These are phyloP conservation scores for Strobilomyces dryophilus DNA, from an alignment of 768 basidiomycete genomes.

Conservation along the genomic window DNA sequence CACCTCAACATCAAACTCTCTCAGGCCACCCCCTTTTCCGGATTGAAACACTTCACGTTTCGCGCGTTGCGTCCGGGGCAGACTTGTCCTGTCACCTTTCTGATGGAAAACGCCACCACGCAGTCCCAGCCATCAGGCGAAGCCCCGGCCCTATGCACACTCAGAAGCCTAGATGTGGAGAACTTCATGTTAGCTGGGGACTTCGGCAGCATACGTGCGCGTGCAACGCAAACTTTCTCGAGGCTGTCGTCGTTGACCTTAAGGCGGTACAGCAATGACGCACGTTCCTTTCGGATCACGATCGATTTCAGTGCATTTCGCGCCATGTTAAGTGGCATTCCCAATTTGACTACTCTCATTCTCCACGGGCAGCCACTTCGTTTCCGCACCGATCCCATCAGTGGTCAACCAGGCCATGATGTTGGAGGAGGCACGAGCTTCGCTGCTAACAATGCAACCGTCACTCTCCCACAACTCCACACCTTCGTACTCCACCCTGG, in stretches of 20 bases:
- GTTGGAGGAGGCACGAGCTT: background rate
- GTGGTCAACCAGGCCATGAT: slow-evolving; percentile 4
- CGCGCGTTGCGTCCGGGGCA: slow-evolving; percentile 30
- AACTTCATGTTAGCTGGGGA: slow-evolving; percentile 26
- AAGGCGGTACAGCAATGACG: slow-evolving; percentile 26
- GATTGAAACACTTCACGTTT: slow-evolving; percentile 27
- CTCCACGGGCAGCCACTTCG: slow-evolving; percentile 28
- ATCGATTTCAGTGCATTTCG: slow-evolving; percentile 27
- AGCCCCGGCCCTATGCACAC: slow-evolving; percentile 6
- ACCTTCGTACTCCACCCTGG: slow-evolving; percentile 29
- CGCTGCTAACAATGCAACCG: background rate
- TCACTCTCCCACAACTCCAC: slow-evolving; percentile 26
- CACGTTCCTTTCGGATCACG: slow-evolving; percentile 25
- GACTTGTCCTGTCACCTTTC: slow-evolving; percentile 25
- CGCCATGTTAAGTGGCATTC: slow-evolving; percentile 20
- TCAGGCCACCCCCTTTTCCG: slow-evolving; percentile 14
- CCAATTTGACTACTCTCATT: slow-evolving; percentile 22
- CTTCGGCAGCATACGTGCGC: slow-evolving; percentile 10
- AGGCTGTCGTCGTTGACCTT: slow-evolving; percentile 25
- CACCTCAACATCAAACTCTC: slow-evolving; percentile 27
- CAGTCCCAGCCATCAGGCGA: slow-evolving; percentile 1
- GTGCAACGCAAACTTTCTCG: slow-evolving; percentile 14
- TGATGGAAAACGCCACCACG: slow-evolving; percentile 12
- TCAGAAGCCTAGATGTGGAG: slow-evolving; percentile 28
- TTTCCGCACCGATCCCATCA: slow-evolving; percentile 18